A percentile compares a stretch with the other conserved stretches of the same genome.
phyloP scores from a whole-genome alignment of 2,329 filamentous ascomycete species.

The Fusarium vanettenii region DNA sequence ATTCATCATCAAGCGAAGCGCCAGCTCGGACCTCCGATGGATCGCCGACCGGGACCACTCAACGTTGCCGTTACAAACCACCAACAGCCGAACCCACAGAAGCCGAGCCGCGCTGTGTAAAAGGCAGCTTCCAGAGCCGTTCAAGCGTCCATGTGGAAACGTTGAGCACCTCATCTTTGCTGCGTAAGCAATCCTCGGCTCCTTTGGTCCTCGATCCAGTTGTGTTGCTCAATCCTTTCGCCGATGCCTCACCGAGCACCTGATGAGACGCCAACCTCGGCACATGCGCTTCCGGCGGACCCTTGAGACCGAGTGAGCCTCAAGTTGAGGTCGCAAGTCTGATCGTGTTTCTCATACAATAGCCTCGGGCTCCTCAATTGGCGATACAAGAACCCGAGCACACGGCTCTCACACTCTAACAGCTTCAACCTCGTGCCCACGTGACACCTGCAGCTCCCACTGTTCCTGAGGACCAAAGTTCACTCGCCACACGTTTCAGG shows the following conservation, averaged over 20 bases:
- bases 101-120: not conserved
- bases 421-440: not conserved
- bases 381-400: not conserved
- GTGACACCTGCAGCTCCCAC: not conserved
- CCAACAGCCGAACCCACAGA: not conserved
- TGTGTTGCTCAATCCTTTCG: not conserved
- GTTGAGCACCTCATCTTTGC: not conserved
- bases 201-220: not conserved
- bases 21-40: constrained; percentile 14
- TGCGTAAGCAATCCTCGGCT: not conserved
- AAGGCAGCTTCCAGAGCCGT: not conserved
- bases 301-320: not conserved
- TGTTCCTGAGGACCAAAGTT: not conserved
- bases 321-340: not conserved
- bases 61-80: constrained; percentile 2
- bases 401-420: not conserved
- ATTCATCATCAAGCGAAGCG: not conserved
- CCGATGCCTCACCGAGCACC: not conserved
- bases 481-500: not conserved
- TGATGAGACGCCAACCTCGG: not conserved
- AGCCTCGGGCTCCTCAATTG: not conserved
- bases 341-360: not conserved
- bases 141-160: not conserved
- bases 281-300: not conserved
- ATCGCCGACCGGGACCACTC: not conserved